Base-by-base conservation (phyloP, 2,329 filamentous ascomycete species). In the Verticillium alfalfae region DNA sequence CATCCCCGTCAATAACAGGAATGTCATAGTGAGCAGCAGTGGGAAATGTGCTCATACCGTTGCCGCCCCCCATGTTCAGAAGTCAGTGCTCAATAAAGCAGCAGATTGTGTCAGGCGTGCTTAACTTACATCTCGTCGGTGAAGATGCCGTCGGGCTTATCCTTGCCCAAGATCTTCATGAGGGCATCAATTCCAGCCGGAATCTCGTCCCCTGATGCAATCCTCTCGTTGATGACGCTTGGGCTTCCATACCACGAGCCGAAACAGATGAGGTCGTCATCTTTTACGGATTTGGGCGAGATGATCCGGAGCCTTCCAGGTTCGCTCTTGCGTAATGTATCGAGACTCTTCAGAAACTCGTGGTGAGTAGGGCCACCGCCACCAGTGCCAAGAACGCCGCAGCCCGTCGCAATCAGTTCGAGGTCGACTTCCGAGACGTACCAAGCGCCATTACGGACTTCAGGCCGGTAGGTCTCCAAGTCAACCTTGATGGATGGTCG, bases 191-290 rank as follows among this genome's bases (percentile, higher is more conserved):
- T 75, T 1, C 74, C 76, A 3, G 65, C 67, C 22, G 71, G 67
- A 26, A 77, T 76, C 63, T 77, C 76, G 16, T 66, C 73, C 4
- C 76, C 76, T 1, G 68, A 68, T 0, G 70, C 69, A 1, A 78
- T 68, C 0, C 73, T 70, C 66, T 78, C 76, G 38, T 74, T 75
- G 49, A 75, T 74, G 10, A 78, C 76, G 22, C 73, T 77, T 0
- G 76, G 76, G 38, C 75, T 77, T 3, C 78, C 79, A 54, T 80
- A 80, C 71, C 78, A 79, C 0, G 77, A 77, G 0, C 78, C 78
- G 45, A 79, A 76, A 52, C 77, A 77, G 4, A 78, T 71, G 1
- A 71, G 66, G 9, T 75, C 77, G 12, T 72, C 68, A 36, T 80
- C 78, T 5, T 70, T 67, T 0, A 81, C 65, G 0, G 69, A 67